Base-by-base conservation (phyloP, 208 protist genomes). In the Trichomonas tenax region DNA sequence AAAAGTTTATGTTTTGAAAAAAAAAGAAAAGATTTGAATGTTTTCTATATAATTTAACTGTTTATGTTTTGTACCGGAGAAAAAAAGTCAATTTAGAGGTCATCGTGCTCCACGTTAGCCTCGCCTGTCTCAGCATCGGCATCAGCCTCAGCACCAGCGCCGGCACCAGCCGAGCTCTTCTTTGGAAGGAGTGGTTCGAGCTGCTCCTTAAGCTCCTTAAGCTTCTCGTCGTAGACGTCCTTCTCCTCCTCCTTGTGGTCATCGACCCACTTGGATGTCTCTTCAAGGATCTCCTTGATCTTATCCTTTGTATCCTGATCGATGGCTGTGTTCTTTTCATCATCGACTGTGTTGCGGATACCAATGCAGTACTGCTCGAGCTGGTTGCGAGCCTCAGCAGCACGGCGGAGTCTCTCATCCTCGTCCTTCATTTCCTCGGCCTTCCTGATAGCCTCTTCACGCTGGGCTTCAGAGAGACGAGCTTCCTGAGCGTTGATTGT, bases 401-500 rank as follows among this genome's bases (percentile, higher is more conserved):
- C 17, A 6, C 21, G 0, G 8, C 44, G 23, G 9, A 51, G 15
- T 44, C 45, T 93, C 36, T 93, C 86, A 93, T 93, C 86, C 51
- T 93, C 86, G 2, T 34, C 86, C 26, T 51, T 51, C 86, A 48
- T 51, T 93, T 93, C 86, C 46, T 93, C 86, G 9, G 86, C 86
- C 17, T 93, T 51, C 2, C n/a, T 23, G 86, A 93, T 93, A 40
- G 86, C 86, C 44, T 93, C 44, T 93, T 93, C 86, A 40, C 86
- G 11, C 45, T 93, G 44, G 6, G 40, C 40, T 38, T 93, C 86
- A 51, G 86, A 93, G 46, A 93, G 86, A 38, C 86, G 11, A 41
- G 46, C 49, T 82, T 81, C 93, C 40, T 96, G 46, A 21, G 46
- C 46, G 49, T 96, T 63, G 46, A 93, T 93, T 93, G 86, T 93